phyloP scores from a whole-genome alignment of 805 yeast species.

The Ogataea degrootiae region DNA sequence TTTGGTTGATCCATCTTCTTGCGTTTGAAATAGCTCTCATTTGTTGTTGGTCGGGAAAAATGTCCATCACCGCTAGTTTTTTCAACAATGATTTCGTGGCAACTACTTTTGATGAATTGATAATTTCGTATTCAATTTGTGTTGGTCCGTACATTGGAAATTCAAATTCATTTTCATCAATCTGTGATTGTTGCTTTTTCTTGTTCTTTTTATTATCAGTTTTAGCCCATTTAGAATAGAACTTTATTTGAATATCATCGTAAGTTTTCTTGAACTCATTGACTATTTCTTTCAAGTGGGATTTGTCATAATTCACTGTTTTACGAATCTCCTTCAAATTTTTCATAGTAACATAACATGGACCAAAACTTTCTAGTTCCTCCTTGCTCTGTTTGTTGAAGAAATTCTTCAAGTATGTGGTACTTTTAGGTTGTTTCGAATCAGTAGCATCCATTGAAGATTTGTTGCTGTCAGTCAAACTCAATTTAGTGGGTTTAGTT shows the following conservation, averaged over 20 bases:
- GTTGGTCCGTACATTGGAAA: conserved; percentile 31
- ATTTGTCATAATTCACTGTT: conserved; percentile 8
- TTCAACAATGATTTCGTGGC: conserved; percentile 24
- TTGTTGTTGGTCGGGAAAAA: conserved; percentile 24
- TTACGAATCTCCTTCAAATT: conserved; percentile 14
- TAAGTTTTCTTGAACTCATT: conserved; percentile 17
- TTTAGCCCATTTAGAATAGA: conserved; percentile 24
- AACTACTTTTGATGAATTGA: conserved; percentile 22
- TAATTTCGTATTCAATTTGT: conserved; percentile 27
- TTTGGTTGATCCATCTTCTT: conserved; percentile 29
- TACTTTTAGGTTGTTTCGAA: too few relatives aligned
- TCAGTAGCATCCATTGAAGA: too few relatives aligned
- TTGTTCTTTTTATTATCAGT: conserved; percentile 1
- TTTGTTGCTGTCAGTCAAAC: background rate
- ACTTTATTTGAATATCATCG: conserved; percentile 18
- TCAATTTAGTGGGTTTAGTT: too few relatives aligned
- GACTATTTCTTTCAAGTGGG: conserved; percentile 9
- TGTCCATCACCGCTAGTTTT: conserved; percentile 20
- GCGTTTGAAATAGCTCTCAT: conserved; percentile 29
- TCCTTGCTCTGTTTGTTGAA: background rate
- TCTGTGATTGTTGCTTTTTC: background rate
- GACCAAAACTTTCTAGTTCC: conserved; percentile 5
- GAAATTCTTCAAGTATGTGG: background rate
- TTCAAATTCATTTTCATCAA: conserved; percentile 14
- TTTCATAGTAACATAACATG: conserved; percentile 19